phyloP scores from a whole-genome alignment of 2,329 filamentous ascomycete genomes.

The Beauveria pseudobassiana region DNA sequence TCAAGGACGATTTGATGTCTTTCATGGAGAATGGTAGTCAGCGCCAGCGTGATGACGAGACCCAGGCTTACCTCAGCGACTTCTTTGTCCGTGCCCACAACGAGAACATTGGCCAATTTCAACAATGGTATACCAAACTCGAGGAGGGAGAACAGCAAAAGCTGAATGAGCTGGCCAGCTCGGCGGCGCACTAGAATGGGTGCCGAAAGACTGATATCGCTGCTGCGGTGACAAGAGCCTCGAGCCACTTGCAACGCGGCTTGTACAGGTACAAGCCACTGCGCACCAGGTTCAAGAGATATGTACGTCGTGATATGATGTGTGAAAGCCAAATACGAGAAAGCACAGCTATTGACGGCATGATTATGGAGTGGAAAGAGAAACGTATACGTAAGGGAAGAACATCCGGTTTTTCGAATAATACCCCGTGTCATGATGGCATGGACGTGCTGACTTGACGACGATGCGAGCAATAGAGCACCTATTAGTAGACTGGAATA shows the following conservation, averaged over 20 bases:
- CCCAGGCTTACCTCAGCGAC: slow-evolving; percentile 71
- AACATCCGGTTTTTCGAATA: neutral
- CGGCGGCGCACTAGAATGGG: slow-evolving; percentile 23
- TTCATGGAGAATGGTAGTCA: slow-evolving; percentile 53
- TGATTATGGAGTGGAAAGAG: neutral
- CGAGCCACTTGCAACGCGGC: neutral
- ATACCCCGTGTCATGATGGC: neutral
- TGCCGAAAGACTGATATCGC: neutral
- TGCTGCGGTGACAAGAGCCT: neutral
- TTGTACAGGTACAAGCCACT: neutral
- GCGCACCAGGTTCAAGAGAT: neutral
- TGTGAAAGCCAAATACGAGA: neutral
- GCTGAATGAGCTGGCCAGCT: slow-evolving; percentile 43
- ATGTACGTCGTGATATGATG: neutral
- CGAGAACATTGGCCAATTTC: slow-evolving; percentile 50
- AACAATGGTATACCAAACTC: slow-evolving; percentile 48
- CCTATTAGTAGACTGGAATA: neutral
- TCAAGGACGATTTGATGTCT: slow-evolving; percentile 73
- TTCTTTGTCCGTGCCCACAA: slow-evolving; percentile 63
- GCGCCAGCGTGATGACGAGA: slow-evolving; percentile 80
- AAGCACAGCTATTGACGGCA: neutral
- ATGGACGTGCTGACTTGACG: neutral
- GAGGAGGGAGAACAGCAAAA: slow-evolving; percentile 50
- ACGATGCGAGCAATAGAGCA: neutral
- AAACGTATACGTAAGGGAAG: neutral